Evolutionary conservation across 495 filamentous ascomycete genomes (phyloP).

Genomic region (Podospora conica): DNA sequence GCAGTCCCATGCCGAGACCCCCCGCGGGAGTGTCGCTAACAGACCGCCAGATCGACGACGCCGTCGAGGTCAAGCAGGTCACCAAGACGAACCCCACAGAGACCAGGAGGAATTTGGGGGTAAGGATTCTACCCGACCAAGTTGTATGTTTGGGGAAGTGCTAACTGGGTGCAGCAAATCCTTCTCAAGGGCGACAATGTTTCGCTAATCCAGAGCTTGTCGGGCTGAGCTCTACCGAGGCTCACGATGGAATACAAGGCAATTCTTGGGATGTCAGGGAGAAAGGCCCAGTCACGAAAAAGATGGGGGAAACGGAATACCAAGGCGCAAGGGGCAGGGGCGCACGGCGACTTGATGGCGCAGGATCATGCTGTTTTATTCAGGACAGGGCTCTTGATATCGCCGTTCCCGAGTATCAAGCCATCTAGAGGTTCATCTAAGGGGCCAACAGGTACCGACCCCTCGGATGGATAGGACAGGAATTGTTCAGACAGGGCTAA

Average conservation of each 20-base stretch:
- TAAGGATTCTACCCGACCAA: background rate
- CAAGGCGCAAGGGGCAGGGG: slow-evolving; percentile 6
- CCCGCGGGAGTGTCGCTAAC: background rate
- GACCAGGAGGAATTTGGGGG: slow-evolving; percentile 70
- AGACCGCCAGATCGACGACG: slow-evolving; percentile 58
- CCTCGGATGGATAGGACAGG: slow-evolving; percentile 45
- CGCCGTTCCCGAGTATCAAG: slow-evolving; percentile 41
- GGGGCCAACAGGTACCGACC: slow-evolving; percentile 35
- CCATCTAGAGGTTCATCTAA: slow-evolving; percentile 44
- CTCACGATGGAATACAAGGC: background rate
- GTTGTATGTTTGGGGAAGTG: background rate
- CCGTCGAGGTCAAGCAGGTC: slow-evolving; percentile 80
- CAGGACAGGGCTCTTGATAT: slow-evolving; percentile 29
- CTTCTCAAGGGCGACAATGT: slow-evolving; percentile 97
- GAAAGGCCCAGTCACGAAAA: background rate
- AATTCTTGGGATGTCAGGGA: background rate
- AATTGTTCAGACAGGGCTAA: slow-evolving; percentile 85
- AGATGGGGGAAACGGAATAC: slow-evolving; percentile 13
- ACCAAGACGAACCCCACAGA: slow-evolving; percentile 73
- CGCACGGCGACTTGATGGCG: slow-evolving; percentile 3
- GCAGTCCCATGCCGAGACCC: slow-evolving; percentile 33
- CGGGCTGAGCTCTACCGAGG: slow-evolving; percentile 30
- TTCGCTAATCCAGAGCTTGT: slow-evolving; percentile 79
- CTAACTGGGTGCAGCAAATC: slow-evolving; percentile 67
- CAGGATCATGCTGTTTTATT: slow-evolving; percentile 14